Conservation (phyloP, 2,329 filamentous ascomycete genomes). For the Colletotrichum sp. region DNA sequence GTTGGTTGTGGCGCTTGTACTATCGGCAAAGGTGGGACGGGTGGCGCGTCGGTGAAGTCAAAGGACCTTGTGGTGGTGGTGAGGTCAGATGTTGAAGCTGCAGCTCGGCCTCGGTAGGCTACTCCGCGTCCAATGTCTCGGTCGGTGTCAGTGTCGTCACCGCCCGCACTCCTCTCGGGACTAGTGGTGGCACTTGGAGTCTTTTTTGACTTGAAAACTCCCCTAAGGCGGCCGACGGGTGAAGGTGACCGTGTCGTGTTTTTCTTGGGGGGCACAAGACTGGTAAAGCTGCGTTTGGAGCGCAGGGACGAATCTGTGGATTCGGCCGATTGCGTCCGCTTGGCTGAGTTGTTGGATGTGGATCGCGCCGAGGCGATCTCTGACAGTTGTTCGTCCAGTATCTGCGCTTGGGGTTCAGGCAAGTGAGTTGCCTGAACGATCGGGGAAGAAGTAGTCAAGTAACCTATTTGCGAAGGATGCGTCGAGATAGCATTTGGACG, state of each 20-base stretch:
- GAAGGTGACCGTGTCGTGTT: conserved; percentile 66
- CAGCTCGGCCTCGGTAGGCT: conserved; percentile 14
- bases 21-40: not conserved
- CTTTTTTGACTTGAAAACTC: conserved; percentile 70
- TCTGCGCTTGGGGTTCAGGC: conserved; percentile 49
- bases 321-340: conserved; percentile 35
- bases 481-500: conserved; percentile 55
- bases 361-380: conserved; percentile 35
- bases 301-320: conserved; percentile 29
- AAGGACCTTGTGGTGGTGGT: conserved; percentile 6
- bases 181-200: conserved; percentile 46
- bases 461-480: conserved; percentile 69
- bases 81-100: conserved; percentile 19
- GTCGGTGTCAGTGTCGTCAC: conserved; percentile 21
- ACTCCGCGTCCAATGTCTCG: conserved; percentile 7
- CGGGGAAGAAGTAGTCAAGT: conserved; percentile 73
- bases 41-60: not conserved
- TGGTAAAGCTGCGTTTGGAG: conserved; percentile 37
- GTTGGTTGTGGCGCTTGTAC: not conserved
- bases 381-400: conserved; percentile 34
- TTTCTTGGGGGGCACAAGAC: conserved; percentile 45
- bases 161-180: conserved; percentile 30
- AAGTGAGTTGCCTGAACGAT: conserved; percentile 64
- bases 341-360: conserved; percentile 37
- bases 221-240: conserved; percentile 72